Percentiles rank a stretch among this genome's conserved stretches.
Conservation (phyloP, 2,329 filamentous ascomycete species). For the Talaromyces sp. region DNA sequence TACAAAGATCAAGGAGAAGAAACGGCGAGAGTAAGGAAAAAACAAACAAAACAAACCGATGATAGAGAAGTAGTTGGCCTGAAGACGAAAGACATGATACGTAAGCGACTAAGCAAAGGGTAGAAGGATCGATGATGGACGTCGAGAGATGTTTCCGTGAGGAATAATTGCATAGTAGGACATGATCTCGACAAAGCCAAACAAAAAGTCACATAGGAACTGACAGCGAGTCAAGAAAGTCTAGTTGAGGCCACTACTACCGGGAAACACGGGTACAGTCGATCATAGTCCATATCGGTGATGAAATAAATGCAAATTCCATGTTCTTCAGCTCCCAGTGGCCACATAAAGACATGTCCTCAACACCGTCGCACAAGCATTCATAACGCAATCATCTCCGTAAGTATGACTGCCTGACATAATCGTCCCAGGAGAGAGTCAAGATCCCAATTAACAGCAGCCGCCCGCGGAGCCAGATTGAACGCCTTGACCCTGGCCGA, state of each 20-base stretch:
- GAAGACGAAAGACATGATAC: slow-evolving; percentile 15
- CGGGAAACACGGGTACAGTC: background rate
- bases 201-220: background rate
- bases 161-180: background rate
- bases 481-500: slow-evolving; percentile 90
- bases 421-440: background rate
- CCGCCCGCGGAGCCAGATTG: slow-evolving; percentile 77
- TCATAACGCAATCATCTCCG: slow-evolving; percentile 17
- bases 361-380: slow-evolving; percentile 15
- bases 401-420: background rate
- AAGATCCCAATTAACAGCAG: slow-evolving; percentile 68
- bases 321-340: background rate
- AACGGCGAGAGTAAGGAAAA: background rate
- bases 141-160: background rate
- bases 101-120: slow-evolving; percentile 6
- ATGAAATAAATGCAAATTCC: background rate
- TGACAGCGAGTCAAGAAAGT: background rate
- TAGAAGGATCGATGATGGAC: slow-evolving; percentile 2
- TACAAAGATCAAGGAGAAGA: slow-evolving; percentile 9
- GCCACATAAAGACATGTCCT: slow-evolving; percentile 18
- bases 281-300: background rate
- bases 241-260: background rate
- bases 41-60: slow-evolving; percentile 1
- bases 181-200: background rate
- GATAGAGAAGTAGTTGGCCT: slow-evolving; percentile 7